Conservation (phyloP, 129 eudicot genomes). For the sunflower (Helianthus annuus) region HanXRQr2.0-SUNRISE NC_035443.2:14106357-14106856, state of each 20-base stretch:
- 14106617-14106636: neutral
- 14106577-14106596: neutral
- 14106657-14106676: neutral
- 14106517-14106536: slow-evolving; percentile 10
- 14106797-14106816: slow-evolving; percentile 11
- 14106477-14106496: slow-evolving; percentile 6
- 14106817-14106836: neutral
- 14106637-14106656: neutral
- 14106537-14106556: neutral
- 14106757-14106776: neutral
- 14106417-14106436: neutral
- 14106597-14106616: neutral
- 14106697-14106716: neutral
- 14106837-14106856: neutral
- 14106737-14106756: slow-evolving; percentile 9
- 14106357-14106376: neutral
- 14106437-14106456: neutral
- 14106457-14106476: neutral
- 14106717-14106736: neutral
- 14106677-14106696: neutral
- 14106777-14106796: neutral
- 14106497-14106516: slow-evolving; percentile 25
- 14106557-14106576: slow-evolving; percentile 5
- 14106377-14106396: neutral
- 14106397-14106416: neutral